A percentile compares a stretch with the other conserved stretches of the same genome.
These are phyloP conservation scores for Hirsutella rhossiliensis DNA, from an alignment of 2,329 filamentous ascomycete genomes.

Conservation along the genomic window DNA sequence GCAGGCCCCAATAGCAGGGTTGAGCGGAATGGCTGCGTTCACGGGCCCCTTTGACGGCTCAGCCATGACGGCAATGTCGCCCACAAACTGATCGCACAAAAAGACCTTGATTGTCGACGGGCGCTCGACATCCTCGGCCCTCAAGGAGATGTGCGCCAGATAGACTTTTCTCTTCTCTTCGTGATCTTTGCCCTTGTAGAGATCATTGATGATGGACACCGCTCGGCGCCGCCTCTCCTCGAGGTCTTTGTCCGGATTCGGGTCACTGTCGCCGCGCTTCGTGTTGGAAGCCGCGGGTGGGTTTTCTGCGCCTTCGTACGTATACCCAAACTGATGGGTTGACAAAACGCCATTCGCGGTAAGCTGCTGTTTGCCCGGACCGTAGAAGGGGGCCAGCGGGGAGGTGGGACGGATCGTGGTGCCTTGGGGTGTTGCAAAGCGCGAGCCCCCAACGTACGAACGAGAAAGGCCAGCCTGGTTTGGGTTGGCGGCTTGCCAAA, in stretches of 20 bases:
- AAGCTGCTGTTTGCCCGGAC: conserved; percentile 11
- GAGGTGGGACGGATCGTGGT: conserved; percentile 27
- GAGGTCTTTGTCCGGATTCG: neutral
- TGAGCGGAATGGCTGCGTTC: neutral
- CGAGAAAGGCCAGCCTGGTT: conserved; percentile 19
- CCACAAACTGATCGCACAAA: neutral
- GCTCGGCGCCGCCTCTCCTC: neutral
- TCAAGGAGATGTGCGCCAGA: neutral
- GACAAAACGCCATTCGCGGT: conserved; percentile 27
- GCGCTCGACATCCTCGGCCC: neutral
- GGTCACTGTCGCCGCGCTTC: neutral
- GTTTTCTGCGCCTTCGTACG: conserved; percentile 23
- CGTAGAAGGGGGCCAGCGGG: conserved; percentile 38
- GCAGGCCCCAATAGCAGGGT: neutral
- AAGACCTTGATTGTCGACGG: neutral
- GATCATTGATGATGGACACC: neutral
- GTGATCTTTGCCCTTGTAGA: neutral
- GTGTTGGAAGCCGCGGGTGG: conserved; percentile 19
- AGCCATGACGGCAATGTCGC: neutral
- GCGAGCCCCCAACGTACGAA: conserved; percentile 20
- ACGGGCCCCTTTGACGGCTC: neutral
- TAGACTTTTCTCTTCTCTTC: neutral
- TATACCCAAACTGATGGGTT: conserved; percentile 25
- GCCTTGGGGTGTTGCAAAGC: conserved; percentile 28
- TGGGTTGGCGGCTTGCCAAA: conserved; percentile 34